Evolutionary conservation across 2,329 filamentous ascomycete species (phyloP), one percentile per base, ranked within the genome.

Genomic region (Emmonsia crescens): DNA sequence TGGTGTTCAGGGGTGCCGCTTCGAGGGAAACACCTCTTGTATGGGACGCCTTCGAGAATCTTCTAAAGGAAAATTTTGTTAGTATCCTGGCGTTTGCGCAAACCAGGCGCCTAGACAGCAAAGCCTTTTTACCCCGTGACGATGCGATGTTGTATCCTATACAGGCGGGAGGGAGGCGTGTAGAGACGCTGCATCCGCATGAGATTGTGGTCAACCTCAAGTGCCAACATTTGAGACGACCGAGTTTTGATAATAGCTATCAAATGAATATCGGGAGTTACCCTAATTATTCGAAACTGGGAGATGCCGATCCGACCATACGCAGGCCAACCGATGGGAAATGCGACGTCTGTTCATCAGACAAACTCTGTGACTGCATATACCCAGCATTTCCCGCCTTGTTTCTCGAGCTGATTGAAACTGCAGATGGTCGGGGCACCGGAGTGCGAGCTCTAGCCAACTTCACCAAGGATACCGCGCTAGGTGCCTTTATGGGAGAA

Each of bases 381-480:
- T 12, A 67, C 16, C 49, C 57, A 5, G 60, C 64, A 12, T 59
- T 54, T 44, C 64, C 64, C 51, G 64, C 66, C 5, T 60, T 73
- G 9, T 40, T 57, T 57, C 64, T 72, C 19, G 73, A 75, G 57
- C 63, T 74, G 1, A 57, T 66, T 36, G 66, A 73, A 46, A 71
- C 69, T 49, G 64, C 24, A 21, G 57, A 66, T 19, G 27, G 27
- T 0, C 70, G 63, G 21, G 72, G 72, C 14, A 63, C 68, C 19
- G 73, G 73, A 1, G 66, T 73, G 14, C 70, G 73, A 14, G 60
- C 68, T 9, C 66, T 75, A 8, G 38, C 64, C 5, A 65, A 63
- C 9, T 68, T 74, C 64, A 62, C 64, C 12, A 51, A 60, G 16
- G 65, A 66, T 2, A 66, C 70, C 6, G 63, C 69, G 10, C 63